Percentiles rank a stretch among this genome's conserved stretches.
phyloP scores from a whole-genome alignment of 257 asterid species.

The Nicotiana tomentosiformis region DNA sequence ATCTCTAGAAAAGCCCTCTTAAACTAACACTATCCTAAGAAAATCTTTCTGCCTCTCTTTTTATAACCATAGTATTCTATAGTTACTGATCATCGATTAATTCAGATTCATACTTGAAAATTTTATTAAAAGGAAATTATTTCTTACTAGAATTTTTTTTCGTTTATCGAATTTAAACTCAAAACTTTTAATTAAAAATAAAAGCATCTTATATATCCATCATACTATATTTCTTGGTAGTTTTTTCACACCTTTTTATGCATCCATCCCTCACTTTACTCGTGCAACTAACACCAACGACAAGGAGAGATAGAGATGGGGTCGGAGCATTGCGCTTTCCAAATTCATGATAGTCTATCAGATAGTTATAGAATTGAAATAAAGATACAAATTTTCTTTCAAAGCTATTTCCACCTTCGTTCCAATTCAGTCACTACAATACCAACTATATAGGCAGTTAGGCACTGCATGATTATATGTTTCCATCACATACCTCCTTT shows the following conservation, averaged over 20 bases:
- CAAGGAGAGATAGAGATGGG: slow-evolving; percentile 17
- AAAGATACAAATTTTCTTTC: neutral
- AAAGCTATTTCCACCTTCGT: neutral
- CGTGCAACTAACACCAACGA: slow-evolving; percentile 26
- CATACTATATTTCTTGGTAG: neutral
- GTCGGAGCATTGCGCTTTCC: slow-evolving; percentile 29
- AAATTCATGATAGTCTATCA: neutral
- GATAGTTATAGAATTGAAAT: neutral
- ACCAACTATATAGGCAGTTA: neutral
- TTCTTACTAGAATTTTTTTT: too few species aligned
- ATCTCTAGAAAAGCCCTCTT: too few species aligned
- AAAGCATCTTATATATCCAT: neutral
- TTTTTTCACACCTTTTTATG: neutral
- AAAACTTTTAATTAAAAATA: neutral
- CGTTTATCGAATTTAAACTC: fast-evolving
- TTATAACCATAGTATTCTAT: too few species aligned
- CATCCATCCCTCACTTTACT: slow-evolving; percentile 16
- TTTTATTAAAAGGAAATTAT: too few species aligned
- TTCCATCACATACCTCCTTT: neutral
- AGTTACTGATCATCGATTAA: too few species aligned
- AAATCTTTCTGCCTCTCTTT: too few species aligned
- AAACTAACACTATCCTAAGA: neutral
- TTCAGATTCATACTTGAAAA: too few species aligned
- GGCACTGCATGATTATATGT: neutral
- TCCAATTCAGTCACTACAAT: neutral